Conservation (phyloP, 495 filamentous ascomycete genomes). For the Xylaria cubensis region DNA sequence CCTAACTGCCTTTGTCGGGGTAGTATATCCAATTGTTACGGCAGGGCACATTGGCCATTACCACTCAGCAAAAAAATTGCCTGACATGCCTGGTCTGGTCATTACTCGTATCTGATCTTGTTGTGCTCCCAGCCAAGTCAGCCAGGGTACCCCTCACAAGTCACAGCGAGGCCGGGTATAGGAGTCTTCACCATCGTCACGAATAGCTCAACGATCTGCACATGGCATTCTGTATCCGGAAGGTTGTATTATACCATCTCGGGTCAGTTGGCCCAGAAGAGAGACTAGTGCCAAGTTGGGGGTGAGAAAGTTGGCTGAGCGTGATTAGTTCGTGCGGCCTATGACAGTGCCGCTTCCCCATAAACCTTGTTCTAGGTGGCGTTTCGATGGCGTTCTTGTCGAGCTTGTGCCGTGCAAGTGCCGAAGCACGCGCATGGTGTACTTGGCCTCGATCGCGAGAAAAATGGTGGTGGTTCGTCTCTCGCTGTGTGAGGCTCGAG, state of each 20-base stretch:
- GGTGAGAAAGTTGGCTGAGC: constrained; percentile 4
- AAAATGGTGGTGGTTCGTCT: no score
- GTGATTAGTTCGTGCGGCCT: constrained; percentile 5
- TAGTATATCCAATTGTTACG: not conserved
- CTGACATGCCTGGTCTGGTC: not conserved
- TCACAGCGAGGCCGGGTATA: constrained; percentile 8
- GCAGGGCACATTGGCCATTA: not conserved
- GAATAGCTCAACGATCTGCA: constrained; percentile 19
- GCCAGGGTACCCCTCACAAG: constrained; percentile 23
- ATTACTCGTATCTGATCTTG: not conserved
- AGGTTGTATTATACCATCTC: constrained; percentile 24
- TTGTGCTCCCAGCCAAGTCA: not conserved
- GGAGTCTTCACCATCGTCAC: constrained; percentile 13
- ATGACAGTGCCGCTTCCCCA: not conserved
- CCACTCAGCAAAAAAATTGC: no score
- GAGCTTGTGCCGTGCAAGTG: constrained; percentile 21
- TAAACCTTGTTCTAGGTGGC: constrained; percentile 15
- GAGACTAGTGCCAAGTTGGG: not conserved
- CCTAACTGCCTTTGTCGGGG: not conserved
- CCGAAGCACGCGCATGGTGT: constrained; percentile 19
- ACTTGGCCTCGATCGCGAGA: not conserved
- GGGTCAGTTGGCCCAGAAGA: constrained; percentile 13
- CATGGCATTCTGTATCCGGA: constrained; percentile 24
- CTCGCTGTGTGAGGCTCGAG: constrained; percentile 1
- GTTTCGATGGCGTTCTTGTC: constrained; percentile 14